A percentile compares a stretch with the other conserved stretches of the same genome.
phyloP scores from a whole-genome alignment of 345 rosid species.

The Orychophragmus violaceus region DNA sequence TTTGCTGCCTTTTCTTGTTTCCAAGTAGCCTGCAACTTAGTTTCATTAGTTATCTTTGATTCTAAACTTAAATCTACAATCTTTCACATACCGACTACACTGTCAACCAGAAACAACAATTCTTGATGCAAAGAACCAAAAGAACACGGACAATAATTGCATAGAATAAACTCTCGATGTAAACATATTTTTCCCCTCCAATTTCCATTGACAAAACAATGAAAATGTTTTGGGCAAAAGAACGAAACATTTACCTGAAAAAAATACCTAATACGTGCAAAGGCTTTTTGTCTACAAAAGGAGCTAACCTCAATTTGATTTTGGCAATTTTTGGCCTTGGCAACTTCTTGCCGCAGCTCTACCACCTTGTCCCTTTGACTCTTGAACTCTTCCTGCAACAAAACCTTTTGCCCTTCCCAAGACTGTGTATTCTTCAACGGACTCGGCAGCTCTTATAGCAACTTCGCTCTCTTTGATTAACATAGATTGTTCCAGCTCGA shows the following conservation, averaged over 20 bases:
- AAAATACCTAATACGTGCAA: no score
- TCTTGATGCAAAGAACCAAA: constrained; percentile 4
- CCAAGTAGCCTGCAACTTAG: constrained; percentile 68
- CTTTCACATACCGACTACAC: background rate
- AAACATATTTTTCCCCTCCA: background rate
- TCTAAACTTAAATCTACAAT: background rate
- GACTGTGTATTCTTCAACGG: constrained; percentile 61
- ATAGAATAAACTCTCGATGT: no score
- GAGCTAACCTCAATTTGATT: constrained; percentile 29
- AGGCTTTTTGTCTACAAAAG: constrained; percentile 6
- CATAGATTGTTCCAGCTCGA: constrained; percentile 65
- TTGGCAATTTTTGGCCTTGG: constrained; percentile 24
- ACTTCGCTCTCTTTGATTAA: constrained; percentile 68
- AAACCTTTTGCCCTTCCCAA: constrained; percentile 68
- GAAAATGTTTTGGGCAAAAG: background rate
- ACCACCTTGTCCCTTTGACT: constrained; percentile 50
- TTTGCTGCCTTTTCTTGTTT: constrained; percentile 52
- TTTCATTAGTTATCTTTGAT: constrained; percentile 18
- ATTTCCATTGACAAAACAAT: background rate
- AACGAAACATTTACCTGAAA: constrained; percentile 17
- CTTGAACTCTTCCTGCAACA: constrained; percentile 68
- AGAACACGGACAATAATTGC: background rate
- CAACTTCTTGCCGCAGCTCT: constrained; percentile 32
- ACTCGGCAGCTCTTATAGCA: constrained; percentile 63
- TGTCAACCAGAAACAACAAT: no score